Base-by-base conservation (phyloP, 768 basidiomycete species). In the Termitomyces sp. region DNA sequence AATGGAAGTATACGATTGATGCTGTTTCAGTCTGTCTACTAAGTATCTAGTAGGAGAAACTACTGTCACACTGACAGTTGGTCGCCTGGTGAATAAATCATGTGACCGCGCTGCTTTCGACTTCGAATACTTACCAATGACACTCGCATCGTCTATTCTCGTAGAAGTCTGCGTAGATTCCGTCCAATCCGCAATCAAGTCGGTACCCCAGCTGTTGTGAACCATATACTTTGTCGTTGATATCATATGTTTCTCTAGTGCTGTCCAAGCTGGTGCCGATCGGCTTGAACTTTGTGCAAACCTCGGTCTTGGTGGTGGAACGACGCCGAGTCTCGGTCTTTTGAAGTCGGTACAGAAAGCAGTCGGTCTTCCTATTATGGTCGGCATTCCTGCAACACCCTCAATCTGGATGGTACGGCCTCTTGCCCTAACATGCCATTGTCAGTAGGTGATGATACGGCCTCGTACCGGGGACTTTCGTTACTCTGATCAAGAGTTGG, bases 91-190 rank as follows among this genome's bases (percentile, higher is more conserved):
- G 35, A 20, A 7, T 7, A 16, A 22, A 38, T 53, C 50, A 59
- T 55, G 53, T 55, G 59, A 55, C 42, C 55, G 44, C 44, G 36
- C 11, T 20, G 3, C 22, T n/a, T 54, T 22, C 13, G 22, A 9
- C 38, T 24, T n/a, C 13, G n/a, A n/a, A n/a, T n/a, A n/a, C n/a
- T n/a, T n/a, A n/a, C n/a, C n/a, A 49, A 66, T 66, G 67, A 44
- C 63, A 53, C 56, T 63, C 16, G 53, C 50, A 40, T 66, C 61
- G 18, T 63, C 71, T 28, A 59, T 76, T 55, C 59, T 74, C 33
- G 70, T 88, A 53, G 88, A 90, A 75, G 85, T 92, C 51, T 92
- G 91, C 69, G 78, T 92, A 46, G 91, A 92, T 73, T 92, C 90
- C 7, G 79, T 89, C 22, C 83, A 85, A 64, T 91, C 90, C 7